phyloP scores from a whole-genome alignment of 129 eudicot genomes.

The Helichrysum umbraculigerum region DNA sequence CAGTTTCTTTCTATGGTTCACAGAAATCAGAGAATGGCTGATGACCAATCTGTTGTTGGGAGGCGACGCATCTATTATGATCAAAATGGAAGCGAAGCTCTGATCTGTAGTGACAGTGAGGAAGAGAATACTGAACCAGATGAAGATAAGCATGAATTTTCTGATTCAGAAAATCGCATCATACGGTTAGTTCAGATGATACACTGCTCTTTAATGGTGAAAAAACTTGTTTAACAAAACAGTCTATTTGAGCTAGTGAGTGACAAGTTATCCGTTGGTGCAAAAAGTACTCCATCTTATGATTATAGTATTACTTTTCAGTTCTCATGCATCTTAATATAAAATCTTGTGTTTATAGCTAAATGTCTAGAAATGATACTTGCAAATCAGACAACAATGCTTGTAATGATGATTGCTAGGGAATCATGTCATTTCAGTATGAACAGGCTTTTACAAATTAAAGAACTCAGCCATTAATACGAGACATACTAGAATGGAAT shows the following conservation, averaged over 20 bases:
- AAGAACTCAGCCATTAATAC: background rate
- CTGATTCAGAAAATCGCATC: slow-evolving; percentile 81
- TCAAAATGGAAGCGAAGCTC: slow-evolving; percentile 74
- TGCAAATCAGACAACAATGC: slow-evolving; percentile 18
- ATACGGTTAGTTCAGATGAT: slow-evolving; percentile 52
- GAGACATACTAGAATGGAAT: background rate
- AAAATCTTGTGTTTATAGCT: background rate
- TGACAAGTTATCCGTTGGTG: background rate
- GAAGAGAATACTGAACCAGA: slow-evolving; percentile 72
- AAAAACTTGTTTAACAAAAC: slow-evolving; percentile 9
- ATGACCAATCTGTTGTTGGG: slow-evolving; percentile 95
- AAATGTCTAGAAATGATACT: background rate
- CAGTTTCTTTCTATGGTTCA: slow-evolving; percentile 27
- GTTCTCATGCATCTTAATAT: slow-evolving; percentile 7
- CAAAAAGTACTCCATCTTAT: slow-evolving; percentile 8
- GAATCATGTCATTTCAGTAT: background rate
- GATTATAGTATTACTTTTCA: background rate
- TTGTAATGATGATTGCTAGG: background rate
- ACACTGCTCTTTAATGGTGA: slow-evolving; percentile 23
- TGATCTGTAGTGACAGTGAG: slow-evolving; percentile 92
- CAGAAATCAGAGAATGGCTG: slow-evolving; percentile 98
- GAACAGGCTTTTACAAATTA: background rate
- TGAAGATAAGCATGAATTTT: slow-evolving; percentile 73
- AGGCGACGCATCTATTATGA: slow-evolving; percentile 88
- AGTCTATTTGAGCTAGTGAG: slow-evolving; percentile 2